A percentile compares a stretch with the other conserved stretches of the same genome.
Conservation (phyloP, 2,329 filamentous ascomycete species). For the Beauveria brongniartii region DNA sequence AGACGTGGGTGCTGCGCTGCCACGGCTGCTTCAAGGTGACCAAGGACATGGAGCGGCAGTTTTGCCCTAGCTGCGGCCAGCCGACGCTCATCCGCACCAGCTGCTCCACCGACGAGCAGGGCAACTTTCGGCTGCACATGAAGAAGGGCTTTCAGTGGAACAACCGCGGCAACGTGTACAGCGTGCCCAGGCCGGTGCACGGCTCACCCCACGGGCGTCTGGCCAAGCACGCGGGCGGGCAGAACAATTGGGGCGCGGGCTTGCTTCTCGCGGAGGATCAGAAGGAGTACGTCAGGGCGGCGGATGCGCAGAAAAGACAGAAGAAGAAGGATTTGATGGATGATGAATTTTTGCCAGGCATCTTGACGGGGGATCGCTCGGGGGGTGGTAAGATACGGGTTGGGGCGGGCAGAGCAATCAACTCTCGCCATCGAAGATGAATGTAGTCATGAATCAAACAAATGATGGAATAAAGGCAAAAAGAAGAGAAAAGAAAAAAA, state of each 20-base stretch:
- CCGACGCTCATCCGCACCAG: constrained; percentile 76
- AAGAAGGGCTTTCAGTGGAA: constrained; percentile 97
- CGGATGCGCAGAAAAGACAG: constrained; percentile 54
- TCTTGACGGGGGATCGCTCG: constrained; percentile 71
- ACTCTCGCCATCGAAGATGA: constrained; percentile 52
- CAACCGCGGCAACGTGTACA: constrained; percentile 84
- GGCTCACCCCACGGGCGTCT: constrained; percentile 73
- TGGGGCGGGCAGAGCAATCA: constrained; percentile 79
- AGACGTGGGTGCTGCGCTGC: constrained; percentile 85
- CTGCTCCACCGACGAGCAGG: constrained; percentile 74
- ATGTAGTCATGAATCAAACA: neutral
- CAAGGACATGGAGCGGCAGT: constrained; percentile 79
- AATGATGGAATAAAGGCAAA: neutral
- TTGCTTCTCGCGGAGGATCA: constrained; percentile 90
- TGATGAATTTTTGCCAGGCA: constrained; percentile 79
- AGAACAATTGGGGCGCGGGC: constrained; percentile 77
- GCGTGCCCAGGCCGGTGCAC: constrained; percentile 81
- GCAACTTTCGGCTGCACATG: constrained; percentile 76
- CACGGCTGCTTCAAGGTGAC: constrained; percentile 86
- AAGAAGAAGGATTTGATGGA: constrained; percentile 86
- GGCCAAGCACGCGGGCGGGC: constrained; percentile 62
- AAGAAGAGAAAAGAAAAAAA: neutral
- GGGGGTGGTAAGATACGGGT: constrained; percentile 63
- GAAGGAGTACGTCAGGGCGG: constrained; percentile 72
- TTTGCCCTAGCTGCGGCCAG: constrained; percentile 87